phyloP scores from a whole-genome alignment of 441 rosid species.

The Mallotus japonicus region DNA sequence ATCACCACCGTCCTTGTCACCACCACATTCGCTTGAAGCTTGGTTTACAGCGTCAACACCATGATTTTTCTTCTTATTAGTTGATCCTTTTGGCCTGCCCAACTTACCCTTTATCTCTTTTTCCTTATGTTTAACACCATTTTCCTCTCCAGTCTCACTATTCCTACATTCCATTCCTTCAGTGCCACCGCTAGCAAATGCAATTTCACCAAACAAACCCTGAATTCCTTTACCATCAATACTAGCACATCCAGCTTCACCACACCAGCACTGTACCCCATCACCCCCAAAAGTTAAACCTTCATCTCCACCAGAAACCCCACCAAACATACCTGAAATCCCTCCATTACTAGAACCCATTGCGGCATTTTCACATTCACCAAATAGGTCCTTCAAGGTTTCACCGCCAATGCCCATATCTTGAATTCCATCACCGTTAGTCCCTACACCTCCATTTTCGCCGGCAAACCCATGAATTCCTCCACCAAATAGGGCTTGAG shows the following conservation, averaged over 20 bases:
- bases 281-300: slow-evolving; percentile 17
- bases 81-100: slow-evolving; percentile 45
- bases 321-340: slow-evolving; percentile 13
- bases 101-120: slow-evolving; percentile 19
- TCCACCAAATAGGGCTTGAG: slow-evolving; percentile 26
- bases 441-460: slow-evolving; percentile 10
- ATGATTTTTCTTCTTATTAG: slow-evolving; percentile 27
- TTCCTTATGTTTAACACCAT: slow-evolving; percentile 10
- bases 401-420: slow-evolving; percentile 24
- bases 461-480: slow-evolving; percentile 21
- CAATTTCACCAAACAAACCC: slow-evolving; percentile 33
- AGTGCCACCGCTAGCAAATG: slow-evolving; percentile 17
- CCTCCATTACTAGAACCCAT: slow-evolving; percentile 22
- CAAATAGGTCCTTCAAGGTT: slow-evolving; percentile 20
- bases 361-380: slow-evolving; percentile 21
- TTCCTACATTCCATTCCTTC: slow-evolving; percentile 14
- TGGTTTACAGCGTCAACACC: background rate
- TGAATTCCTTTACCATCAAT: slow-evolving; percentile 32
- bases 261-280: slow-evolving; percentile 30
- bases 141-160: slow-evolving; percentile 19
- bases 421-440: slow-evolving; percentile 21
- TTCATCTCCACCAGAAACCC: slow-evolving; percentile 3
- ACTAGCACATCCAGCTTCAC: slow-evolving; percentile 29
- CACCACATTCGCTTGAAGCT: slow-evolving; percentile 16
- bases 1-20: slow-evolving; percentile 6